Percentiles rank a stretch among this genome's conserved stretches.
Conservation (phyloP, 1,139 yeast genomes). For the Suhomyces guaymorum region DNA sequence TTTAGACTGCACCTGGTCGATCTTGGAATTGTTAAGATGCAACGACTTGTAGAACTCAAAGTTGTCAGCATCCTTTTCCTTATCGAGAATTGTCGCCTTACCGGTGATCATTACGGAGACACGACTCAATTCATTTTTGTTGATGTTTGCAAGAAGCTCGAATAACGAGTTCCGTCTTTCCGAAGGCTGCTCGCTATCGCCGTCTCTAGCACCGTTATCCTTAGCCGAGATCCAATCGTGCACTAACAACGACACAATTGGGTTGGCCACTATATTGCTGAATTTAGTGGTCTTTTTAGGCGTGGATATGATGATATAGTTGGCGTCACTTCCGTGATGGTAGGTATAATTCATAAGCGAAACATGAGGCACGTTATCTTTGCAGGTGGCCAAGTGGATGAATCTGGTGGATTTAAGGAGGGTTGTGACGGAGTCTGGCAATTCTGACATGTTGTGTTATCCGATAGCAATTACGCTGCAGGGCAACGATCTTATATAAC, state of each 20-base stretch:
- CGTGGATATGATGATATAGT: slow-evolving; percentile 67
- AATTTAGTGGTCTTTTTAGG: slow-evolving; percentile 70
- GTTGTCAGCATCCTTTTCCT: slow-evolving; percentile 40
- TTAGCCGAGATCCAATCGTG: slow-evolving; percentile 85
- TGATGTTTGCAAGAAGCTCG: slow-evolving; percentile 67
- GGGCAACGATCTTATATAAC: background rate
- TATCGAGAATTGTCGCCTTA: slow-evolving; percentile 56
- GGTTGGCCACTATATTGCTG: slow-evolving; percentile 63
- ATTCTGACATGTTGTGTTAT: slow-evolving; percentile 12
- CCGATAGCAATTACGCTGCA: background rate
- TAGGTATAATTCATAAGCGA: slow-evolving; percentile 87
- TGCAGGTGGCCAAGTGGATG: slow-evolving; percentile 80
- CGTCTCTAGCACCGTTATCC: slow-evolving; percentile 13
- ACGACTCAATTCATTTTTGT: slow-evolving; percentile 73
- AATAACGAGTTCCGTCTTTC: slow-evolving; percentile 49
- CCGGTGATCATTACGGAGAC: slow-evolving; percentile 81
- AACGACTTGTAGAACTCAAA: slow-evolving; percentile 60
- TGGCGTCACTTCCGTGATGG: slow-evolving; percentile 38
- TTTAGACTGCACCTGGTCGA: slow-evolving; percentile 66
- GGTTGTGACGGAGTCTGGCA: slow-evolving; percentile 58
- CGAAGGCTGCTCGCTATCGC: slow-evolving; percentile 19
- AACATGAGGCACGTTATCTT: slow-evolving; percentile 72
- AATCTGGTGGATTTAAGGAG: slow-evolving; percentile 61
- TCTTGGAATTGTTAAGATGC: slow-evolving; percentile 59
- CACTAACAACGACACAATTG: slow-evolving; percentile 73